Conservation (phyloP, 495 filamentous ascomycete genomes). For the Evernia prunastri region DNA sequence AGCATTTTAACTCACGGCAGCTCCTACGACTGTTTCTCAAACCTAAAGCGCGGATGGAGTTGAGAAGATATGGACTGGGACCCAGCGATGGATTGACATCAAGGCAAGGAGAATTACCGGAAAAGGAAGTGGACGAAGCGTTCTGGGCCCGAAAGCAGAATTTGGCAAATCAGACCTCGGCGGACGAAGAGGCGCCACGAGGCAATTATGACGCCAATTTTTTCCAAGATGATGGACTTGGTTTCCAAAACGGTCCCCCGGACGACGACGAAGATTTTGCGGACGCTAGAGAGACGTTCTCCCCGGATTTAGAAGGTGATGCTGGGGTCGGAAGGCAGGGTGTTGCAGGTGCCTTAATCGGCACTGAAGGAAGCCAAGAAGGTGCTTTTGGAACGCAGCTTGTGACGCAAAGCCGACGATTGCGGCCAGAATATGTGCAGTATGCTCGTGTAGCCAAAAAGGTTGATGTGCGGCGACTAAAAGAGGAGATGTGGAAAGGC, state of each 20-base stretch:
- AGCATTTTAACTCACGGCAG: slow-evolving; percentile 93
- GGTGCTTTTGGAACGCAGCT: slow-evolving; percentile 84
- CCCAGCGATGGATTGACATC: neutral
- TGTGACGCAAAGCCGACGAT: slow-evolving; percentile 73
- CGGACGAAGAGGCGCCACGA: slow-evolving; percentile 48
- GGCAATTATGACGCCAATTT: slow-evolving; percentile 94
- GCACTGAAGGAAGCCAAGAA: slow-evolving; percentile 34
- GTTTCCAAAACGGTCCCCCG: slow-evolving; percentile 58
- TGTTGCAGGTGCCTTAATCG: slow-evolving; percentile 38
- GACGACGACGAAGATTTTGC: slow-evolving; percentile 81
- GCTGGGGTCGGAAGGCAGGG: slow-evolving; percentile 36
- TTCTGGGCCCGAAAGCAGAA: slow-evolving; percentile 86
- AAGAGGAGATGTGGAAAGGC: slow-evolving; percentile 93
- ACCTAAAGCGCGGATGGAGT: slow-evolving; percentile 71
- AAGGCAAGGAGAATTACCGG: slow-evolving; percentile 49
- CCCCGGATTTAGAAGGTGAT: slow-evolving; percentile 57
- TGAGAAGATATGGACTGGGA: slow-evolving; percentile 38
- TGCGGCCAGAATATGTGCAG: slow-evolving; percentile 91
- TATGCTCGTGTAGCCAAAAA: slow-evolving; percentile 97
- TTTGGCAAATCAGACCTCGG: slow-evolving; percentile 39
- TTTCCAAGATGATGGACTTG: slow-evolving; percentile 94
- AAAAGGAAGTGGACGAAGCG: slow-evolving; percentile 82
- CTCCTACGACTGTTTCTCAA: slow-evolving; percentile 89
- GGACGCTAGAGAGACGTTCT: slow-evolving; percentile 85
- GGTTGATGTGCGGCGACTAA: slow-evolving; percentile 91